Evolutionary conservation across 83 land plant species (phyloP).

Genomic region (Isoetes engelmannii): DNA sequence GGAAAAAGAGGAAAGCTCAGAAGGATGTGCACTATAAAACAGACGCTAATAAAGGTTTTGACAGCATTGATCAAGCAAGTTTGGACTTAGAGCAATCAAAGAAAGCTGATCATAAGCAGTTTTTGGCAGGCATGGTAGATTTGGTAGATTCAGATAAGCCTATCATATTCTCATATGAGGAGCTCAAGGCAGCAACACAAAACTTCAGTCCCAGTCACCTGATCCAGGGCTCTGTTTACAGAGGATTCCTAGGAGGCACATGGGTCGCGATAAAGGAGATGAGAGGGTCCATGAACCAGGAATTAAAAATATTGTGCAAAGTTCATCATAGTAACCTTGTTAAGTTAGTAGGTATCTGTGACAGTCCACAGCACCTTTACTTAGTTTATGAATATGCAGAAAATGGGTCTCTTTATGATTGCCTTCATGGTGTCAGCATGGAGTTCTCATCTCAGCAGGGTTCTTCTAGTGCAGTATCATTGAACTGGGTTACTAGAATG

Average conservation of each 20-base stretch:
- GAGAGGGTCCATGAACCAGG: constrained; percentile 37
- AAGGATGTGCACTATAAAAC: constrained; percentile 12
- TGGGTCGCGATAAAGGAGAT: constrained; percentile 47
- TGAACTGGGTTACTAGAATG: constrained; percentile 42
- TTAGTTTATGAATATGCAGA: constrained; percentile 52
- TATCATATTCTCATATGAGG: constrained; percentile 32
- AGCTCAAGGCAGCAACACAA: constrained; percentile 42
- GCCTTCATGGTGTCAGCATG: constrained; percentile 29
- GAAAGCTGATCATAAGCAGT: not conserved
- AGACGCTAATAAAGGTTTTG: not conserved
- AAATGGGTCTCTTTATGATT: constrained; percentile 39
- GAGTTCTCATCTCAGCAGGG: not conserved
- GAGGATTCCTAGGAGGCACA: constrained; percentile 34
- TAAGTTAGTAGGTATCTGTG: constrained; percentile 42
- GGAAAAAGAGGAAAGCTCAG: no score
- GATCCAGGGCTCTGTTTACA: constrained; percentile 49
- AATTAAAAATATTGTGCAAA: constrained; percentile 37
- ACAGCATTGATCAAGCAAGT: constrained; percentile 21
- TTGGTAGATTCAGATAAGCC: constrained; percentile 55
- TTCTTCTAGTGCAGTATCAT: not conserved
- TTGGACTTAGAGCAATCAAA: constrained; percentile 15
- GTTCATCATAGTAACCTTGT: constrained; percentile 48
- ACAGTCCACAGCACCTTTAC: constrained; percentile 27
- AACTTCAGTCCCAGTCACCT: constrained; percentile 27
- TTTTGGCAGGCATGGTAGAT: constrained; percentile 47